Base-by-base conservation (phyloP, 202 grass and related monocot species). In the Zoysia matrella region DNA sequence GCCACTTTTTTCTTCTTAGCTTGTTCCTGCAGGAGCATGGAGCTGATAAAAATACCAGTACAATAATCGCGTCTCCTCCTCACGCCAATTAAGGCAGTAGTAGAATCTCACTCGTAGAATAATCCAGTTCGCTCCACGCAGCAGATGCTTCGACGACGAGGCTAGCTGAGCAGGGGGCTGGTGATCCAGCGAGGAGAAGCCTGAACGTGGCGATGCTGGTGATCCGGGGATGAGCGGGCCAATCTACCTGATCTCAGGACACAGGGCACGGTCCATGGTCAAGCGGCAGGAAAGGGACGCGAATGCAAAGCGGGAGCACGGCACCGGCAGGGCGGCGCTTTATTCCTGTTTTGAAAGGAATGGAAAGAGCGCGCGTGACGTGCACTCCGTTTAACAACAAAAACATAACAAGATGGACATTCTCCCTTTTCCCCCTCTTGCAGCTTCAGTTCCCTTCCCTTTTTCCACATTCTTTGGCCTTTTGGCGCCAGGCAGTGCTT, bases 341-440 rank as follows among this genome's bases (percentile, higher is more conserved):
- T 85, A 73, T 82, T 82, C 82, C 15, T 57, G 54, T 7, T 18
- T 2, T 7, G 7, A 41, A 57, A 30, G 44, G 1, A 43, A 11
- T 11, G 1, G 67, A 61, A 52, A 22, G 56, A 49, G 64, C 71
- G 56, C 81, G 82, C 77, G 77, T 77, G 82, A 78, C 60, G 67
- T 78, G 88, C 79, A 63, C 83, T 83, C 58, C 69, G 83, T 86
- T 89, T 69, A 67, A 82, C 88, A 63, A 63, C 83, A 72, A 52
- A 44, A 82, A 68, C 16, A 6, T 78, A 73, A 64, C 62, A 14
- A 45, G 69, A 79, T 69, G 83, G 72, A 57, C 73, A 53, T 49
- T 15, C 73, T 6, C 13, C 61, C 22, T 52, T 56, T 82, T 67
- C 4, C 47, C 30, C 9, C 48, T 48, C n/a, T 52, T 48, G 6